Base-by-base conservation (phyloP, 345 rosid species). In the Eucalyptus pumila region DNA sequence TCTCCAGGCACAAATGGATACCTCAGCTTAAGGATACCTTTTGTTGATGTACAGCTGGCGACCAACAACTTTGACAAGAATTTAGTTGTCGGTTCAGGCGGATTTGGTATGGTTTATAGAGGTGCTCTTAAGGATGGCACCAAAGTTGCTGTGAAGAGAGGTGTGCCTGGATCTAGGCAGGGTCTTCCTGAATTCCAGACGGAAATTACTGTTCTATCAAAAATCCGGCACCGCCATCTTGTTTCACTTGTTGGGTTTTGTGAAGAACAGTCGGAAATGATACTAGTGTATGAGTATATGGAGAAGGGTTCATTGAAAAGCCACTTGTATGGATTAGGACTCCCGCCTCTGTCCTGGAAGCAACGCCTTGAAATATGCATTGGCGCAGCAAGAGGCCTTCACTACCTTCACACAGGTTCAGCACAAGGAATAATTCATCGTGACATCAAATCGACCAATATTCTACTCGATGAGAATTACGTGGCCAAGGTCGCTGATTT, bases 161-260 rank as follows among this genome's bases (percentile, higher is more conserved):
- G 98, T 34, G 93, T 95, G 47, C 99, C 97, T 0, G 99, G 99
- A 60, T 96, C 99, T 72, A 94, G 99, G 92, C 99, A 97, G 90
- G 99, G 99, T 87, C 96, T 97, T 54, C 99, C 99, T 0, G 99
- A 97, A 91, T 97, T 97, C 90, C 99, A 96, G 62, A 93, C 97
- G 4, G 99, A 97, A 92, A 96, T 97, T 91, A 91, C 94, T 23
- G 91, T 96, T 88, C 90, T 96, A 86, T 96, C 99, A 8, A 96
- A 93, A 92, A 97, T 97, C 83, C 98, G 98, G 62, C 99, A 96
- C 92, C 93, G 95, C 21, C 99, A 97, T 94, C 98, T 97, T 30
- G 99, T 97, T 89, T 96, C 99, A 1, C 96, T 97, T 32, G 94
- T 97, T 60, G 99, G 99, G 21, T 97, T 93, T 86, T 97, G 99